Base-by-base conservation (phyloP, 2,329 filamentous ascomycete species). In the Hypoxylon sp. region DNA sequence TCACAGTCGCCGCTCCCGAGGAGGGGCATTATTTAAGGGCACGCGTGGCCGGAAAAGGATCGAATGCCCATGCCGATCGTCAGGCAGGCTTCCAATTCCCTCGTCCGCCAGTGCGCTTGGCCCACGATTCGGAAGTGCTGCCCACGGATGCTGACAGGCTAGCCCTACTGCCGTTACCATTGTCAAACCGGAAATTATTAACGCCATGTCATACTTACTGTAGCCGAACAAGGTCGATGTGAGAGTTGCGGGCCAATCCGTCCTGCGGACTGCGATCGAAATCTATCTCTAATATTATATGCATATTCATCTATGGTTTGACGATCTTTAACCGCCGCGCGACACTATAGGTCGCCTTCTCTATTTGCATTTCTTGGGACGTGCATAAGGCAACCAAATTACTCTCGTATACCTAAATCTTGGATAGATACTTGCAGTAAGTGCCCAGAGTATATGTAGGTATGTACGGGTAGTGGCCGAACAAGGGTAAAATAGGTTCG, bases 281-380 rank as follows among this genome's bases (percentile, higher is more conserved):
- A 51, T 63, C 42, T 57, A 50, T 42, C 46, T 33, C 24, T 16
- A 54, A 36, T 46, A 38, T 53, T 55, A 46, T 40, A 22, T 16
- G 33, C 52, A 30, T 55, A 55, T 12, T 26, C 30, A 26, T 57
- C 32, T 50, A 20, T 33, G 24, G 50, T 64, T 44, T 12, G 51
- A 54, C 40, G 56, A 64, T 63, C 59, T 33, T n/a, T 48, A 40
- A 28, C 50, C 40, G 14, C 30, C 51, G 49, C 53, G 46, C 55
- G 16, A 64, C 53, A 54, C 61, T 14, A 67, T 64, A 67, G 60
- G 60, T 61, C 51, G 60, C 64, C 64, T 67, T 67, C 55, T 50
- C 49, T 33, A 57, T 55, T 53, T 53, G 40, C 24, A 46, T 36
- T 18, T 16, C 45, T 53, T 50, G 16, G 48, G 33, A 63, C 64